Evolutionary conservation across 2,329 filamentous ascomycete species (phyloP), one percentile per base, ranked within the genome.

Genomic region (Trichoderma gracile): DNA sequence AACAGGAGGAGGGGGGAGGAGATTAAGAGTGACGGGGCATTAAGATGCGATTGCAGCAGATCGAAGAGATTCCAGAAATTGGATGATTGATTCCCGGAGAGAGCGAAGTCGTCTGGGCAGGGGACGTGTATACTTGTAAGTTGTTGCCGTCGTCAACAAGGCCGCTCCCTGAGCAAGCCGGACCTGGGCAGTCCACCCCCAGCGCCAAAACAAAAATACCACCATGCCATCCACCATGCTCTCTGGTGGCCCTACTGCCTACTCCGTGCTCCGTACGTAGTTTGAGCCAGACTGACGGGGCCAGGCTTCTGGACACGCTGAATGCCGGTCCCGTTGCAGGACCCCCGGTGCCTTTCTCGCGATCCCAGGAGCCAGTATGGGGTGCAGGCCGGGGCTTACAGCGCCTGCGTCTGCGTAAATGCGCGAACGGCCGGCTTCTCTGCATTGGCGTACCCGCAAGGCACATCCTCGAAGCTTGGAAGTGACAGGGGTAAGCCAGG

Each of bases 241-340:
- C 3, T 54, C 43, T 54, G 53, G 47, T 46, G 58, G 58, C 43
- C 79, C 60, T 53, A 59, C 57, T 61, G 56, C 63, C 60, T 53
- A 59, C 57, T 61, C 63, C 63, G 57, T 60, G 57, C 57, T 60
- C 47, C 57, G 58, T 62, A 65, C 23, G 58, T 62, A 65, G 55
- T 54, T 59, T 61, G 63, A 50, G 56, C 53, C 47, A 63, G 45
- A 63, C 66, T 64, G 63, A 67, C 64, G 66, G 64, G 67, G 67
- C 58, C 64, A 66, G 65, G 63, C 62, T 52, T 65, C 55, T 38
- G 33, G 64, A 64, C 67, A 68, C 52, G 25, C 57, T 65, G 66
- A 65, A 63, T 46, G 49, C 52, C 60, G 60, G 60, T 55, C 62
- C 66, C 54, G 62, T 43, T 45, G 25, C 46, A 46, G 40, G 33